Base-by-base conservation (phyloP, 1,284 basidiomycete species). In the Fomes fomentarius region DNA sequence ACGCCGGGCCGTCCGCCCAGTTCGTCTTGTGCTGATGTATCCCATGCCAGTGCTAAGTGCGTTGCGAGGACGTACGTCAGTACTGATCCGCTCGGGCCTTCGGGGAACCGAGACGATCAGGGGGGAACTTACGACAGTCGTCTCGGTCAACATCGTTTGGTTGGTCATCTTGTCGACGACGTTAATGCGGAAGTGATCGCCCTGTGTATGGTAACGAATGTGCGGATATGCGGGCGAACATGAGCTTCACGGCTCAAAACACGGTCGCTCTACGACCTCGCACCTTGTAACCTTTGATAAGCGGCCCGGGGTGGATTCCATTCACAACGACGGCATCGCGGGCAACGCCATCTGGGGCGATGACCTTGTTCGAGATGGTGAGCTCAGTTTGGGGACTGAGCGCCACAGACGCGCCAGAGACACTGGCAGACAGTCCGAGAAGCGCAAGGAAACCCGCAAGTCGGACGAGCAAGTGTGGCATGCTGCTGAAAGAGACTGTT, bases 21-120 rank as follows among this genome's bases (percentile, higher is more conserved):
- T 57, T 64, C 7, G 68, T 68, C 57, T 55, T 57, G 47, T 50
- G 62, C 66, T 60, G 71, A 24, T 63, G 64, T 9, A 72, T 24
- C 6, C 67, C 66, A 35, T 71, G 69, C 71, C 71, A 71, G 54
- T 73, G 71, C 67, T 71, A n/a, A n/a, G n/a, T n/a, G 41, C 7
- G 50, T 3, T 39, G 10, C 22, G 22, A 15, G 8, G 15, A n/a
- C 17, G 40, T 10, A 4, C 2, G 25, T 46, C 43, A 45, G 31
- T 15, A 31, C 5, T 21, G 28, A n/a, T n/a, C n/a, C n/a, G n/a
- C n/a, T n/a, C n/a, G n/a, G n/a, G n/a, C n/a, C n/a, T n/a, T n/a
- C n/a, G n/a, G n/a, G n/a, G n/a, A n/a, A n/a, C n/a, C 8, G 35
- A 41, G 19, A 15, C 10, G 24, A 21, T 24, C 10, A n/a, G n/a